A percentile compares a stretch with the other conserved stretches of the same genome.
Conservation (phyloP, 768 basidiomycete species). For the Stropharia rugosoannulata region DNA sequence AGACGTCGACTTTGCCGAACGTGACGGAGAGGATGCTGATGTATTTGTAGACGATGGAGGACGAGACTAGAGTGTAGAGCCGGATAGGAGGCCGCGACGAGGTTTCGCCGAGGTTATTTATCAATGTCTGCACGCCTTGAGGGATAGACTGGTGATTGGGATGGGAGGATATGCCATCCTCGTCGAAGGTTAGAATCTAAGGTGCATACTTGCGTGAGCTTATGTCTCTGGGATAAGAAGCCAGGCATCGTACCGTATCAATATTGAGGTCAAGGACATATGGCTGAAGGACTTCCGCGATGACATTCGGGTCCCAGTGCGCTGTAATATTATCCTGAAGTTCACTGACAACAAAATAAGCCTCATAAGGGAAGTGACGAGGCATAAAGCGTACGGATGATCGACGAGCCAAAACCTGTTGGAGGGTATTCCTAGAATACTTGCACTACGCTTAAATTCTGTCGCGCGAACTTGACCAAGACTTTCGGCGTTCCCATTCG, state of each 20-base stretch:
- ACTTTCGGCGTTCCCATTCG: slow-evolving; percentile 77
- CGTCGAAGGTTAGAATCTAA: slow-evolving; percentile 87
- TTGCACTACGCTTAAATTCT: slow-evolving; percentile 66
- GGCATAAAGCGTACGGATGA: slow-evolving; percentile 58
- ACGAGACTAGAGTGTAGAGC: slow-evolving; percentile 62
- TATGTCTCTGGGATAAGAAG: not conserved
- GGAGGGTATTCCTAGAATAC: slow-evolving; percentile 60
- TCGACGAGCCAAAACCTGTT: slow-evolving; percentile 62
- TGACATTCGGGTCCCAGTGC: slow-evolving; percentile 59
- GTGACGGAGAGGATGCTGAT: slow-evolving; percentile 51
- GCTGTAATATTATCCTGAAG: slow-evolving; percentile 75
- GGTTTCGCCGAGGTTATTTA: slow-evolving; percentile 21
- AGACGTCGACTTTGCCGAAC: slow-evolving; percentile 46
- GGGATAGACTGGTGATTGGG: slow-evolving; percentile 83
- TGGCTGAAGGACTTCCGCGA: slow-evolving; percentile 56
- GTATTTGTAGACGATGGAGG: slow-evolving; percentile 61
- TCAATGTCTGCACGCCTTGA: slow-evolving; percentile 48
- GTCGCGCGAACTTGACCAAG: slow-evolving; percentile 56
- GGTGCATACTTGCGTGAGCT: not conserved
- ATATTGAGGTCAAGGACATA: slow-evolving; percentile 63
- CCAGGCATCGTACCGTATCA: slow-evolving; percentile 48
- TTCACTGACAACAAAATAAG: slow-evolving; percentile 33
- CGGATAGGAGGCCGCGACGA: slow-evolving; percentile 27
- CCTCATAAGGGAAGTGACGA: not conserved
- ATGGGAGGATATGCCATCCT: slow-evolving; percentile 73